These are phyloP conservation scores for Alternaria metachromatica DNA, from an alignment of 2,329 filamentous ascomycete species.

Conservation along the genomic window DNA sequence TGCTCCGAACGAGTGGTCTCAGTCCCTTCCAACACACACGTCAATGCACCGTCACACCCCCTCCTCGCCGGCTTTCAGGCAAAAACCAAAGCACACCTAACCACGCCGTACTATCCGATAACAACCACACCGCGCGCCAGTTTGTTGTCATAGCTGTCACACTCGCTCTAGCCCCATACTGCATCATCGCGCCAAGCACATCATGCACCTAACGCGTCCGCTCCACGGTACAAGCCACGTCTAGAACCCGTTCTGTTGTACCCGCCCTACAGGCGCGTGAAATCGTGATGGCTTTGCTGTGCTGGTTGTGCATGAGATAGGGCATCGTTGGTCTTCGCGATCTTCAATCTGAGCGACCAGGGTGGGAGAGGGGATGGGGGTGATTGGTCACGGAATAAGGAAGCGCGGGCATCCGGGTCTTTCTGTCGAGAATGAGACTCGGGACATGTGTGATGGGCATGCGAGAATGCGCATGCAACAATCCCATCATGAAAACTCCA, in stretches of 20 bases:
- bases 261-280: neutral
- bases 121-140: neutral
- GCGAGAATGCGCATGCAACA: neutral
- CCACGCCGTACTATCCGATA: neutral
- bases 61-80: neutral
- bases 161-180: neutral
- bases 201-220: neutral
- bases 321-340: neutral
- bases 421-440: neutral
- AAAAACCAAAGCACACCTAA: neutral
- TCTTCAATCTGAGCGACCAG: neutral
- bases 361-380: too few species aligned
- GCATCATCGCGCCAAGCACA: neutral
- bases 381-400: constrained; percentile 1
- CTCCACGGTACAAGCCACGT: neutral
- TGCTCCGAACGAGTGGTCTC: neutral
- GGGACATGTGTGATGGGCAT: neutral
- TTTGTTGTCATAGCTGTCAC: neutral
- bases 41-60: neutral
- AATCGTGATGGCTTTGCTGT: neutral
- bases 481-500: neutral
- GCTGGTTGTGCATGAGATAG: neutral
- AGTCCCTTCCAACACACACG: neutral
- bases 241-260: neutral
- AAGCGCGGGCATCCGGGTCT: neutral